These are phyloP conservation scores for Xylaria bambusicola DNA, from an alignment of 495 filamentous ascomycete species.

Conservation along the genomic window DNA sequence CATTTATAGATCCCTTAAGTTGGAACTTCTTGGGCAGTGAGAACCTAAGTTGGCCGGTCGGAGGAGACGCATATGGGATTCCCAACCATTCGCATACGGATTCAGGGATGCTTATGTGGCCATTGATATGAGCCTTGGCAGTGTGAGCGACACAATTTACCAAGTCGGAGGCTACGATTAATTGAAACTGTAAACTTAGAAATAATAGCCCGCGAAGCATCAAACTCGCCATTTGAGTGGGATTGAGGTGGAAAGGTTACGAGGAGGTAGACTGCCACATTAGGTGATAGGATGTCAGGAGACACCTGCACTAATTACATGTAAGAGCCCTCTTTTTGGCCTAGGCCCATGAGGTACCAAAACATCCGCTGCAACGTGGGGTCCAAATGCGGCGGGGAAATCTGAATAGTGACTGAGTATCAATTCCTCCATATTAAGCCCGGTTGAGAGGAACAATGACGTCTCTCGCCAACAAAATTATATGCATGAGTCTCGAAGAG, in stretches of 20 bases:
- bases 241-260: too few relatives aligned
- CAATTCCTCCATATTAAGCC: too few relatives aligned
- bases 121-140: background rate
- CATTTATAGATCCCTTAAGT: background rate
- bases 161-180: background rate
- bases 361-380: background rate
- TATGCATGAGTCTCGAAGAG: too few relatives aligned
- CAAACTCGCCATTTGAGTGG: background rate
- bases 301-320: background rate
- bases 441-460: too few relatives aligned
- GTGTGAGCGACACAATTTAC: background rate
- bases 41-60: constrained; percentile 52
- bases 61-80: constrained; percentile 57
- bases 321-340: background rate
- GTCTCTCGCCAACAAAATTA: too few relatives aligned
- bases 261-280: background rate
- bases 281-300: background rate
- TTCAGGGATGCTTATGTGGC: constrained; percentile 4
- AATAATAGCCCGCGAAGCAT: background rate
- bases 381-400: too few relatives aligned
- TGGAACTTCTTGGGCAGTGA: background rate
- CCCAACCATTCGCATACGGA: constrained; percentile 47
- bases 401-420: too few relatives aligned
- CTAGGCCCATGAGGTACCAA: too few relatives aligned
- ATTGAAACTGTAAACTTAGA: background rate